A percentile compares a stretch with the other conserved stretches of the same genome.
These are phyloP conservation scores for Gracilaria vermiculophylla DNA, from an alignment of 23 red algal species.

Conservation along the genomic window DNA sequence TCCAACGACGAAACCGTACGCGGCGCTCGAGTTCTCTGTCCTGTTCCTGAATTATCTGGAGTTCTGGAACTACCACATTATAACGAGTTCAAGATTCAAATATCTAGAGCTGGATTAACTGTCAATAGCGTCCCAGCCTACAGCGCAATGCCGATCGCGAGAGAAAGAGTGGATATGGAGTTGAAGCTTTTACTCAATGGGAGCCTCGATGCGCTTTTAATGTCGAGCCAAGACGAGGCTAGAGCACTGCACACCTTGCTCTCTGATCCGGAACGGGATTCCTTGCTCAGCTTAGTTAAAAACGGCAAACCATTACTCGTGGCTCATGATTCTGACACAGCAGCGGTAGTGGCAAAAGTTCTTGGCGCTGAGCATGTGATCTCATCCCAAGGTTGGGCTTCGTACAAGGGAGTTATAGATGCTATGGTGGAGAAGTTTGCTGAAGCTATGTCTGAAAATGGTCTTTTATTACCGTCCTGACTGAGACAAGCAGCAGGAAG, in stretches of 20 bases:
- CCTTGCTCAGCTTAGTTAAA: not conserved
- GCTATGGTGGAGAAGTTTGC: slow-evolving; percentile 21
- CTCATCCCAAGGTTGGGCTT: slow-evolving; percentile 17
- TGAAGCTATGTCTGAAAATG: not conserved
- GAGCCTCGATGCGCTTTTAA: slow-evolving; percentile 20
- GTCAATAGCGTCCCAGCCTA: slow-evolving; percentile 26
- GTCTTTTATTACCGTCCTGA: slow-evolving; percentile 3
- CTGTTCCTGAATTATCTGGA: slow-evolving; percentile 6
- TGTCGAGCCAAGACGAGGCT: slow-evolving; percentile 31
- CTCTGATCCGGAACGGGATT: not conserved
- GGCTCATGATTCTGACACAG: slow-evolving; percentile 29
- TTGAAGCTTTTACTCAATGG: not conserved
- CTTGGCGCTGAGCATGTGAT: not conserved
- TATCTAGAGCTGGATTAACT: not conserved
- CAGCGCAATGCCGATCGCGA: not conserved
- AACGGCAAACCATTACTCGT: not conserved
- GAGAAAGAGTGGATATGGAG: not conserved
- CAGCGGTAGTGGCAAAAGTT: not conserved
- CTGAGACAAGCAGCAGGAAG: not conserved
- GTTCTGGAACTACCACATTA: not conserved
- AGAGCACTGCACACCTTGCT: slow-evolving; percentile 10
- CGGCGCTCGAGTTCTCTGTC: slow-evolving; percentile 6
- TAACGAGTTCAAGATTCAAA: not conserved
- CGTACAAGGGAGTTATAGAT: slow-evolving; percentile 24
- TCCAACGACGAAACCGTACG: not conserved